phyloP scores from a whole-genome alignment of 352 stramenopile species.

The Thalassiosira exigua region DNA sequence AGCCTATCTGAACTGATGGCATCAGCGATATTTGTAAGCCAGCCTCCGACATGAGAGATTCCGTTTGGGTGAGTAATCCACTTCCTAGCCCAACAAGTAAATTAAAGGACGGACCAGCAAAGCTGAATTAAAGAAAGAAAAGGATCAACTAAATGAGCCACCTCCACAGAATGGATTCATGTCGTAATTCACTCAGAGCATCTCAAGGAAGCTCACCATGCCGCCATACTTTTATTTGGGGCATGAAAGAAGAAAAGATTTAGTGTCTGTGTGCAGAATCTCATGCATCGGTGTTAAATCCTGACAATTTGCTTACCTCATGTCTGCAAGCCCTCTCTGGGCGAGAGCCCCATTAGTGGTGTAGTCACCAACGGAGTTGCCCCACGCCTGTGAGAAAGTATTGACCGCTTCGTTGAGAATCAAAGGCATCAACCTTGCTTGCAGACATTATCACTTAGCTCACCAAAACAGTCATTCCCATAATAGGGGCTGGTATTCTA shows the following conservation, averaged over 20 bases:
- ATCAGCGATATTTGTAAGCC: slow-evolving; percentile 23
- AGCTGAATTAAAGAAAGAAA: too few relatives aligned
- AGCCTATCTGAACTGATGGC: slow-evolving; percentile 21
- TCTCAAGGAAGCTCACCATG: slow-evolving; percentile 20
- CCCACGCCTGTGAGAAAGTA: slow-evolving; percentile 32
- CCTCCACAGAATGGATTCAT: too few relatives aligned
- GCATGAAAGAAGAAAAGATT: slow-evolving; percentile 1
- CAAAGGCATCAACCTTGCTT: not conserved
- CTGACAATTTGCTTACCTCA: slow-evolving; percentile 16
- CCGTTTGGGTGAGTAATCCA: slow-evolving; percentile 31
- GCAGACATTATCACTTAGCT: not conserved
- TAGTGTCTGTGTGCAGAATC: not conserved
- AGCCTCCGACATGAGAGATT: slow-evolving; percentile 22
- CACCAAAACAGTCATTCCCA: slow-evolving; percentile 86
- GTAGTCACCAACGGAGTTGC: slow-evolving; percentile 17
- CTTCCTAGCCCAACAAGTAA: slow-evolving; percentile 14
- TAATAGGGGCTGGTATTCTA: slow-evolving; percentile 75
- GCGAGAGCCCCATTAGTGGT: slow-evolving; percentile 12
- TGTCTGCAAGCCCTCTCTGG: slow-evolving; percentile 18
- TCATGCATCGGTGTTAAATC: not conserved
- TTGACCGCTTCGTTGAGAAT: too few relatives aligned
- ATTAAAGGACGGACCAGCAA: slow-evolving; percentile 40
- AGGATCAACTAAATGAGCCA: too few relatives aligned
- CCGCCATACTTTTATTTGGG: slow-evolving; percentile 10
- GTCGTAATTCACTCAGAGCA: too few relatives aligned